Base-by-base conservation (phyloP, 352 stramenopile species). In the Hyaloperonospora arabidopsidis region DNA sequence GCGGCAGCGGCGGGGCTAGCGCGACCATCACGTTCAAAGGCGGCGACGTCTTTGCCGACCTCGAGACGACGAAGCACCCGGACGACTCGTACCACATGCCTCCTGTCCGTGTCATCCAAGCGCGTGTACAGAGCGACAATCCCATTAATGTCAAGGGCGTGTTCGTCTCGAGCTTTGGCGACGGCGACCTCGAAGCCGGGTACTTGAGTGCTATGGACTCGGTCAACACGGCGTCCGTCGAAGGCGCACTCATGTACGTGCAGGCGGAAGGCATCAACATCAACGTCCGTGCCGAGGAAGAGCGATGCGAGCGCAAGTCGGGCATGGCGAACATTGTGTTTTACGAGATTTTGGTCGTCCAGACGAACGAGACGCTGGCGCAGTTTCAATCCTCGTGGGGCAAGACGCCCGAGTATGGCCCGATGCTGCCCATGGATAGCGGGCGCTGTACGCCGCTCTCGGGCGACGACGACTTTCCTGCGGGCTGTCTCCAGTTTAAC, bases 231-330 rank as follows among this genome's bases (percentile, higher is more conserved):
- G 82, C 79, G 15, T 75, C 56, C 0, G 76, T 92, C 0, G 79
- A 89, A 22, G 82, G 82, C 15, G 69, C 76, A 3, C 67, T 92
- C 40, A 87, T 89, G 75, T 92, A 85, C 49, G 78, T 92, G 4
- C 79, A 89, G 61, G 78, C 79, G 1, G 81, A 92, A 34, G 76
- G 77, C 14, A 92, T 92, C 64, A 86, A 92, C 56, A 29, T 72
- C 19, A 72, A 80, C 38, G 59, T 67, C 11, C 76, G 79, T 6
- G 54, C 70, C 0, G 28, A 63, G 1, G 59, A 78, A 0, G 51
- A 85, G 18, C 72, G 74, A 5, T 92, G 81, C 59, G 50, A 69
- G 64, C 77, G 80, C 39, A 87, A 86, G 64, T 74, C 67, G 50
- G 59, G 56, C 15, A 84, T 86, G 61, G 57, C 62, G 10, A 81